Conservation (phyloP, 2,329 filamentous ascomycete genomes). For the Colletotrichum higginsianum region DNA sequence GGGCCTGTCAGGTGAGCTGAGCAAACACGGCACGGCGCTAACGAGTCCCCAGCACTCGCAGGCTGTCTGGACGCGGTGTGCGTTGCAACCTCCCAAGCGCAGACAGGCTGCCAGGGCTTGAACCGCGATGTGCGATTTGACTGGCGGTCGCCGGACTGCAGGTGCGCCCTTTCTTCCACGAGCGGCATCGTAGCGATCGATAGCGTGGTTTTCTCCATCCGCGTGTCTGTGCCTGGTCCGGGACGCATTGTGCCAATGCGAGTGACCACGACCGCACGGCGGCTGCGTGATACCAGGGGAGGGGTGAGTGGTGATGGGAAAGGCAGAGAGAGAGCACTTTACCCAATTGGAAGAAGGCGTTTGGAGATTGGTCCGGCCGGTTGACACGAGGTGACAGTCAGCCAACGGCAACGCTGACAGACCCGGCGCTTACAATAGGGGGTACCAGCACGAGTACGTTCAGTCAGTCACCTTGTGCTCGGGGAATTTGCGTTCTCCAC, state of each 20-base stretch:
- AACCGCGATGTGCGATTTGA: neutral
- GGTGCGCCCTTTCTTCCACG: conserved; percentile 14
- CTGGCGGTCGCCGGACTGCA: neutral
- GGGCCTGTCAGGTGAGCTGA: conserved; percentile 3
- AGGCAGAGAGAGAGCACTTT: neutral
- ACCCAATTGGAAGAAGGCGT: conserved; percentile 25
- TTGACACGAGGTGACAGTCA: conserved; percentile 18
- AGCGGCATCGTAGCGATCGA: conserved; percentile 21
- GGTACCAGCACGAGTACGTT: neutral
- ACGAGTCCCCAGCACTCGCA: conserved; percentile 33
- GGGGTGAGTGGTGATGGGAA: neutral
- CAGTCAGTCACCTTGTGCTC: neutral
- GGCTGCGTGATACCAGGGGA: conserved; percentile 21
- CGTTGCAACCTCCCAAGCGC: conserved; percentile 30
- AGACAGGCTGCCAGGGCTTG: neutral
- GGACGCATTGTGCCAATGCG: conserved; percentile 19
- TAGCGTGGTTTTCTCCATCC: conserved; percentile 18
- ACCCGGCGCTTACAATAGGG: conserved; percentile 30
- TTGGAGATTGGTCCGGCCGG: conserved; percentile 20
- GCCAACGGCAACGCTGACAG: conserved; percentile 5
- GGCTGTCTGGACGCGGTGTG: conserved; percentile 2
- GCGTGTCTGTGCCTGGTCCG: conserved; percentile 7
- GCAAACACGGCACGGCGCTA: conserved; percentile 13
- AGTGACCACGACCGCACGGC: conserved; percentile 17
- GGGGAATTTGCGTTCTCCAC: conserved; percentile 15